These are phyloP conservation scores for Gossypium gossypioides DNA, from an alignment of 441 rosid genomes.

Conservation along the genomic window DNA sequence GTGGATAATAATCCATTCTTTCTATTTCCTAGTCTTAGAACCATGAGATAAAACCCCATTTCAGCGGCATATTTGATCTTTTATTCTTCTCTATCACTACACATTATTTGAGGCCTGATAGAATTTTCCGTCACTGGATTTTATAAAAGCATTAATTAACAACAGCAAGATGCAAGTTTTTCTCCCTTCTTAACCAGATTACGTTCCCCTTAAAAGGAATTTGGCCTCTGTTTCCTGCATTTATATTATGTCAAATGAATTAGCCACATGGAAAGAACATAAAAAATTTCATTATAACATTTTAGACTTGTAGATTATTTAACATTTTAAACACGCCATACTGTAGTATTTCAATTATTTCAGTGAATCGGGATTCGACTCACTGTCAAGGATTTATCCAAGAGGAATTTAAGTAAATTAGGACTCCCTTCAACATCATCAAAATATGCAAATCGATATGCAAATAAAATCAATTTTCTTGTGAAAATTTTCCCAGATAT, in stretches of 20 bases:
- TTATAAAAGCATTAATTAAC: neutral
- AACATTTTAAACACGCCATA: neutral
- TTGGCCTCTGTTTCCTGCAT: neutral
- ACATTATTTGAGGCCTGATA: too few relatives aligned
- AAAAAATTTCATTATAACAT: neutral
- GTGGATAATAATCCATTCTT: neutral
- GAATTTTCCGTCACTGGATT: neutral
- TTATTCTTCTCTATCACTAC: too few relatives aligned
- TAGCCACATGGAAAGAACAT: neutral
- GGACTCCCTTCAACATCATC: neutral
- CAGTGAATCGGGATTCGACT: neutral
- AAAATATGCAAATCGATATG: neutral
- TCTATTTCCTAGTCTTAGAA: too few relatives aligned
- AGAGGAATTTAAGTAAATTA: neutral
- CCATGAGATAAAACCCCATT: too few relatives aligned
- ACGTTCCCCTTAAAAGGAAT: neutral
- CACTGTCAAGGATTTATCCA: neutral
- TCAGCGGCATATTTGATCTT: too few relatives aligned
- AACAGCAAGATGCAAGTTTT: neutral
- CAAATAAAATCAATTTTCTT: neutral
- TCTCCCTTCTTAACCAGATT: neutral
- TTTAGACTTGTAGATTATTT: neutral
- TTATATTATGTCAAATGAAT: neutral
- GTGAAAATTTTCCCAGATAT: neutral
- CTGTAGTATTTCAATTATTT: neutral